Evolutionary conservation across 768 basidiomycete species (phyloP).

Genomic region (Amanita thiersii): DNA sequence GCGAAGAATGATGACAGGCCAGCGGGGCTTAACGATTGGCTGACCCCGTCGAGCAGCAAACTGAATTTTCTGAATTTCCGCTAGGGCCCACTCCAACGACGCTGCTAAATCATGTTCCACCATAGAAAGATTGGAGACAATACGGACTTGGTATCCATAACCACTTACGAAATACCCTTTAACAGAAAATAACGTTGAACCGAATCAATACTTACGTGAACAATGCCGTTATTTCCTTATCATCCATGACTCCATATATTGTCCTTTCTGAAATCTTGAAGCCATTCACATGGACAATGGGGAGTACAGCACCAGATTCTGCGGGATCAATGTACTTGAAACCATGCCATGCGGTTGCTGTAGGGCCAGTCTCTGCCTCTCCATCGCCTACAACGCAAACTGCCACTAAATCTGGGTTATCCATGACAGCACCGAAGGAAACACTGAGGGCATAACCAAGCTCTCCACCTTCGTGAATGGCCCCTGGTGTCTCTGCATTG

Average conservation of each 20-base stretch:
- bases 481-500: conserved; percentile 81
- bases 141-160: conserved; percentile 84
- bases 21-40: conserved; percentile 81
- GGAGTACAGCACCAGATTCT: conserved; percentile 87
- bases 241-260: conserved; percentile 85
- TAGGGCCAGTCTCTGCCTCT: conserved; percentile 77
- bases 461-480: conserved; percentile 90
- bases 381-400: conserved; percentile 85
- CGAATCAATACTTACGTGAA: conserved; percentile 48
- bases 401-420: conserved; percentile 78
- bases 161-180: conserved; percentile 36
- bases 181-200: conserved; percentile 5
- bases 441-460: conserved; percentile 85
- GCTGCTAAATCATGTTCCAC: conserved; percentile 77
- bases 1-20: conserved; percentile 82
- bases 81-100: conserved; percentile 74
- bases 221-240: conserved; percentile 68
- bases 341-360: conserved; percentile 76
- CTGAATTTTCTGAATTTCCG: conserved; percentile 73
- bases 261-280: conserved; percentile 91
- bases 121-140: conserved; percentile 59
- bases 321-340: conserved; percentile 88
- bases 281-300: conserved; percentile 81
- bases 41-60: conserved; percentile 66
- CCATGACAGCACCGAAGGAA: conserved; percentile 86